phyloP scores from a whole-genome alignment of 805 yeast genomes.

The Kuraishia molischiana region DNA sequence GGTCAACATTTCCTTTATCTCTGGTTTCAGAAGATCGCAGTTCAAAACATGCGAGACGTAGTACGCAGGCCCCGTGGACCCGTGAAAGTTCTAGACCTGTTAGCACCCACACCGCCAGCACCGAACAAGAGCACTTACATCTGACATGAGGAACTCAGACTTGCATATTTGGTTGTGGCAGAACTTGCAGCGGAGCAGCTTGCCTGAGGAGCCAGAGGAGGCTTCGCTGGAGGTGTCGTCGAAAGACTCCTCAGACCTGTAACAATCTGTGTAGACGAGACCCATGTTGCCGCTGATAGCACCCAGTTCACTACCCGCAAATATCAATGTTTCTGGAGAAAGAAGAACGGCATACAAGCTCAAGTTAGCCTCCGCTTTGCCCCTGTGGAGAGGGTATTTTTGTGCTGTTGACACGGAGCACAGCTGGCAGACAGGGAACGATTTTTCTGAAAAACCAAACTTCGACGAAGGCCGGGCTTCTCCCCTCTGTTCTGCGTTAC shows the following conservation, averaged over 20 bases:
- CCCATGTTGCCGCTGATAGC: no score
- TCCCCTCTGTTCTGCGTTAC: no score
- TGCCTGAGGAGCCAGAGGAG: not conserved
- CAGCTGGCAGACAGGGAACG: no score
- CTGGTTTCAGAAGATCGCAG: conserved; percentile 10
- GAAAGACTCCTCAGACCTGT: conserved; percentile 8
- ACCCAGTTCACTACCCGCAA: no score
- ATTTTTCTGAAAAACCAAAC: no score
- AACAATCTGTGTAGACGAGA: conserved; percentile 18
- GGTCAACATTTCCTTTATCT: conserved; percentile 20
- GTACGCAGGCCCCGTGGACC: conserved; percentile 21
- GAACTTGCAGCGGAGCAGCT: conserved; percentile 14
- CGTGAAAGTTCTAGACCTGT: conserved; percentile 15
- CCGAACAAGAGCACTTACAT: conserved; percentile 1
- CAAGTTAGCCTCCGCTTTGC: no score
- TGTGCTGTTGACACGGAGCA: no score
- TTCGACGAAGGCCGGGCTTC: no score
- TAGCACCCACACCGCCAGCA: not conserved
- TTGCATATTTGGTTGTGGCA: conserved; percentile 24
- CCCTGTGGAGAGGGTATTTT: no score
- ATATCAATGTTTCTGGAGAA: no score
- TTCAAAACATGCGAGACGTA: conserved; percentile 22
- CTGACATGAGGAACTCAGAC: conserved; percentile 18
- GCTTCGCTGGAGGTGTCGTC: not conserved
- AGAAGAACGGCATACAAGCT: no score